phyloP scores from a whole-genome alignment of 2,329 filamentous ascomycete genomes.

The Didymella arachidicola region DNA sequence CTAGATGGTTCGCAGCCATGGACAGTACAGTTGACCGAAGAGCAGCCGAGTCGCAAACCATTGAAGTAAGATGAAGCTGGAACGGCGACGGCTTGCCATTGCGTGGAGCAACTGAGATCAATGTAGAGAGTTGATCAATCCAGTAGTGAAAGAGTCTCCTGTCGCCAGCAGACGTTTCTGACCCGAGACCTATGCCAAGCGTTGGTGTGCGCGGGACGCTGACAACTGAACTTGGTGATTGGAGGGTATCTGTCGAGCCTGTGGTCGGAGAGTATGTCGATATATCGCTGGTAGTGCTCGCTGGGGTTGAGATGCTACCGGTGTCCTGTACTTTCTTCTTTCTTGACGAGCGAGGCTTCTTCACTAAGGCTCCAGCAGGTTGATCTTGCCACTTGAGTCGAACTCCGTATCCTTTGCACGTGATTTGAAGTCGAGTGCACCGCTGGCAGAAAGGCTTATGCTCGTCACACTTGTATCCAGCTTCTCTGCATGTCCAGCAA shows the following conservation, averaged over 20 bases:
- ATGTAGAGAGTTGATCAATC: constrained; percentile 34
- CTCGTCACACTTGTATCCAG: constrained; percentile 47
- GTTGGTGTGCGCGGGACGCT: constrained; percentile 19
- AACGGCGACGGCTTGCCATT: constrained; percentile 32
- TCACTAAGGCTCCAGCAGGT: constrained; percentile 21
- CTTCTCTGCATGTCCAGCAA: constrained; percentile 46
- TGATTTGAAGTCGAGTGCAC: constrained; percentile 39
- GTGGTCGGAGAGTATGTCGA: constrained; percentile 22
- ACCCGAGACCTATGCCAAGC: constrained; percentile 9
- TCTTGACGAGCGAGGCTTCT: constrained; percentile 26
- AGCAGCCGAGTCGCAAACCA: constrained; percentile 36
- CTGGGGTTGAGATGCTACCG: constrained; percentile 21
- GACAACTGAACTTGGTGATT: constrained; percentile 22
- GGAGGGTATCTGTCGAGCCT: constrained; percentile 1
- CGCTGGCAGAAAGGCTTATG: constrained; percentile 40
- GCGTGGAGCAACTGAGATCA: constrained; percentile 39
- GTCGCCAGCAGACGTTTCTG: constrained; percentile 31
- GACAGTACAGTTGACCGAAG: constrained; percentile 43
- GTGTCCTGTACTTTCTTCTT: constrained; percentile 24
- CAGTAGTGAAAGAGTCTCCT: constrained; percentile 41
- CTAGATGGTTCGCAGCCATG: constrained; percentile 44
- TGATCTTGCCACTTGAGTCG: constrained; percentile 42
- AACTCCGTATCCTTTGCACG: constrained; percentile 42
- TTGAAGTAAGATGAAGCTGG: constrained; percentile 40
- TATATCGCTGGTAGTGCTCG: constrained; percentile 24